A percentile compares a stretch with the other conserved stretches of the same genome.
Evolutionary conservation across 805 yeast genomes (phyloP).

Genomic region (Monosporozyma servazzii): DNA sequence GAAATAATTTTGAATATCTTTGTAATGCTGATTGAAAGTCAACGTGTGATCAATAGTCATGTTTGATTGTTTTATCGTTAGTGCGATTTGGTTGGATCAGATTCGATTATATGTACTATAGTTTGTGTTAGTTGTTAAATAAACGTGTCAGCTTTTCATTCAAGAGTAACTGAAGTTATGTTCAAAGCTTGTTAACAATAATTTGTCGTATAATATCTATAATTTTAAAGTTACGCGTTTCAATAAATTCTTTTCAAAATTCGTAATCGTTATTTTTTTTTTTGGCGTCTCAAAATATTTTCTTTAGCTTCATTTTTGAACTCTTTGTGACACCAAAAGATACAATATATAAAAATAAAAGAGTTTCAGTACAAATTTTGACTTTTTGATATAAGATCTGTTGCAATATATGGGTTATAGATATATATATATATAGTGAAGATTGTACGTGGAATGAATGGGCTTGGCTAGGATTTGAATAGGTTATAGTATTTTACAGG

Average conservation of each 20-base stretch:
- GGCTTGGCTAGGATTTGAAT: not conserved
- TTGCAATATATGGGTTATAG: not conserved
- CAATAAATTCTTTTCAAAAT: not conserved
- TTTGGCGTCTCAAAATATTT: not conserved
- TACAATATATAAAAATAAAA: not conserved
- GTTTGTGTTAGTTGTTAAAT: not conserved
- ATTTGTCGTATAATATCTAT: too few relatives aligned
- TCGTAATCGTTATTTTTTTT: not conserved
- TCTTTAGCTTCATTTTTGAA: not conserved
- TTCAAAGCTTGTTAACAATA: too few relatives aligned
- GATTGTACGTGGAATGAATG: not conserved
- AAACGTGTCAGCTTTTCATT: too few relatives aligned
- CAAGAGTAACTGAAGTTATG: too few relatives aligned
- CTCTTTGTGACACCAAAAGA: not conserved
- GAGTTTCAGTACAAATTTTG: not conserved
- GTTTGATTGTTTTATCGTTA: not conserved
- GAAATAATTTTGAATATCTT: slow-evolving; percentile 4
- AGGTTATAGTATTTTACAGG: not conserved
- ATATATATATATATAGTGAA: not conserved
- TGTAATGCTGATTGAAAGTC: slow-evolving; percentile 2
- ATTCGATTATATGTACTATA: not conserved
- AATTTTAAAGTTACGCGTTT: too few relatives aligned
- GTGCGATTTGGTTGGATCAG: not conserved
- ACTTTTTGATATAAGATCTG: not conserved
- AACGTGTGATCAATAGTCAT: not conserved